Base-by-base conservation (phyloP, 2,329 filamentous ascomycete species). In the Massarina eburnea region DNA sequence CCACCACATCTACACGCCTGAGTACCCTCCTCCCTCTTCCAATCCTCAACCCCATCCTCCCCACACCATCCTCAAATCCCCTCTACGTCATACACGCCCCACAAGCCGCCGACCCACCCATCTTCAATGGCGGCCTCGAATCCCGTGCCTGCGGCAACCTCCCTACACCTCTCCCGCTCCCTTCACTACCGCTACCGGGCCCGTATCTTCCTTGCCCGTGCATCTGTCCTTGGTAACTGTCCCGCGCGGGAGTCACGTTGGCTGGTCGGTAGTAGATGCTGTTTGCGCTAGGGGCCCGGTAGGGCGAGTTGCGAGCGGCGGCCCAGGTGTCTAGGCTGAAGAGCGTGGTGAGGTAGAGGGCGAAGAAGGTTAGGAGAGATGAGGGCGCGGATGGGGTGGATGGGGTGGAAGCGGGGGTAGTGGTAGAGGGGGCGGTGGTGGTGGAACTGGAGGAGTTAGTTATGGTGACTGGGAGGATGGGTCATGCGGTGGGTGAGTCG, bases 261-360 rank as follows among this genome's bases (percentile, higher is more conserved):
- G 55, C 56, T 22, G 65, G 64, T 2, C 65, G 59, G 41, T 55
- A 52, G 46, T 58, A 60, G 12, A 54, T 45, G 39, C 49, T 57
- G 7, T 42, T 26, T 17, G 42, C 43, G 22, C 50, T 34, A 3
- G 62, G 58, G 9, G 57, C 56, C 45, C 67, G 61, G 49, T 62
- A 62, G 0, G 67, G 62, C 1, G 66, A 70, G 34, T 47, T 49
- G 30, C 59, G 61, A 8, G 68, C 68, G 9, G 68, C 66, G 39
- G 63, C 51, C 60, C 62, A 68, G 39, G 65, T 58, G 44, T 71
- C 68, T 43, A 69, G 47, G 43, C 57, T 63, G 61, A 71, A 71
- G 49, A 71, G 63, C 0, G 67, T 71, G n/a, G 68, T 69, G 35
- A 71, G 39, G 53, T 71, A 71, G 39, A 71, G 67, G 22, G 64